A percentile compares a stretch with the other conserved stretches of the same genome.
These are phyloP conservation scores for sunflower (Helianthus annuus) DNA, from an alignment of 129 eudicot genomes.

Conservation along the genomic window HanXRQr2.0-SUNRISE NC_035443.2:81004901-81005400, in stretches of 20 bases:
- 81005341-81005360: not conserved
- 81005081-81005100: not conserved
- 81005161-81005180: no score
- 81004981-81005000: constrained; percentile 24
- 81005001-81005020: not conserved
- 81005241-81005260: constrained; percentile 34
- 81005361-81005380: constrained; percentile 7
- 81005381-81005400: constrained; percentile 17
- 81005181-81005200: no score
- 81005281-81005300: constrained; percentile 27
- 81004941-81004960: constrained; percentile 47
- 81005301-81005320: constrained; percentile 14
- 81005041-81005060: no score
- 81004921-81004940: constrained; percentile 28
- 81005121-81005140: not conserved
- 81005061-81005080: not conserved
- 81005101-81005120: constrained; percentile 8
- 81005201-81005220: no score
- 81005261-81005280: constrained; percentile 28
- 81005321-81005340: not conserved
- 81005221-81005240: constrained; percentile 15
- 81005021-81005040: no score
- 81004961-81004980: constrained; percentile 40
- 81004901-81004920: constrained; percentile 34
- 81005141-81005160: no score